Base-by-base conservation (phyloP, 2,329 filamentous ascomycete genomes). In the Hirsutella thompsonii region DNA sequence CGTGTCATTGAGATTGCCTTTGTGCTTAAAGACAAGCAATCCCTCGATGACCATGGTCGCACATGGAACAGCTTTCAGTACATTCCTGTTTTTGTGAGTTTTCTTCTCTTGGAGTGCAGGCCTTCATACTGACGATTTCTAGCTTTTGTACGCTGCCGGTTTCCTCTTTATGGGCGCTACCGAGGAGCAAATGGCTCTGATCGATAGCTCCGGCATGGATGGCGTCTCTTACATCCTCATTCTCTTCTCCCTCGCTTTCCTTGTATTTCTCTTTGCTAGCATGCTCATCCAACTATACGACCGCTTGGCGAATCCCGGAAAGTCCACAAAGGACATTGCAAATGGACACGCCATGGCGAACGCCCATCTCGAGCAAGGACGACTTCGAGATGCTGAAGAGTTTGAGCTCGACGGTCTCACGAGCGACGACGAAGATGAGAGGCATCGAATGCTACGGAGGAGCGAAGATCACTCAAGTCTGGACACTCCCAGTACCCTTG, bases 141-240 rank as follows among this genome's bases (percentile, higher is more conserved):
- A 93, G 88, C 72, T 96, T 33, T 74, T 98, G 21, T 94, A 85
- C 54, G 88, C 89, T 5, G 83, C 89, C 3, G 92, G 92, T 1
- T 94, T 96, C 64, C 72, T 98, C 33, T 98, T 98, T 66, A 94
- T 96, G 88, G 84, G 87, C 26, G 90, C 92, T 14, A 96, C 88
- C 1, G 92, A 96, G 59, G 89, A 98, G 64, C 92, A 96, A 62
- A 94, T 96, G 85, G 55, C 69, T 19, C 68, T 95, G 2, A 69
- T 96, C 5, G 72, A 76, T 33, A 68, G 76, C 32, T 82, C 84
- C 0, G 72, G 79, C 44, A 79, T 96, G 53, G 88, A 88, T 20
- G 87, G 93, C 55, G 85, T 96, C 34, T 82, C 89, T 5, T 98
- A 96, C 59, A 78, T 96, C 33, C 72, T 98, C 20, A 89, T 96